Conservation (phyloP, 2,329 filamentous ascomycete genomes). For the Neonectria neomacrospora region DNA sequence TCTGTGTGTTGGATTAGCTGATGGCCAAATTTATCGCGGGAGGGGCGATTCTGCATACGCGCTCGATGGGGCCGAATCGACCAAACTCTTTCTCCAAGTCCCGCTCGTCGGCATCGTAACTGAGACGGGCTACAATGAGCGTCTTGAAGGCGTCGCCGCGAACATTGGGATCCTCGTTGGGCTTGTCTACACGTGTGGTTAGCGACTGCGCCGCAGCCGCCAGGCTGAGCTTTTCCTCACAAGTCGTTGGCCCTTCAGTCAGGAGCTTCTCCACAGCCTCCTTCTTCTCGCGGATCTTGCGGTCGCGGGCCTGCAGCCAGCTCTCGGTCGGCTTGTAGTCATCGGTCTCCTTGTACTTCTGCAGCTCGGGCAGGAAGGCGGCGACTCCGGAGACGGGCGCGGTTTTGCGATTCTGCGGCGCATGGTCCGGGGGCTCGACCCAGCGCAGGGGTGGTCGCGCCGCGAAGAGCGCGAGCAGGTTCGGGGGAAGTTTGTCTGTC, state of each 20-base stretch:
- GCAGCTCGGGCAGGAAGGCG: conserved; percentile 76
- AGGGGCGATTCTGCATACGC: conserved; percentile 64
- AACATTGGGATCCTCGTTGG: conserved; percentile 85
- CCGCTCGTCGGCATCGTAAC: conserved; percentile 87
- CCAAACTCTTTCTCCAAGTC: conserved; percentile 95
- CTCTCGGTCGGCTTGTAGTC: conserved; percentile 87
- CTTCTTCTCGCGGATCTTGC: conserved; percentile 84
- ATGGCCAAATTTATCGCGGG: conserved; percentile 2
- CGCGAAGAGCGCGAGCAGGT: conserved; percentile 93
- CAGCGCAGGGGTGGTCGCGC: conserved; percentile 92
- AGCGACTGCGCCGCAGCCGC: conserved; percentile 21
- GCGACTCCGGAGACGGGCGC: conserved; percentile 78
- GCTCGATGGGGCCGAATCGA: conserved; percentile 92
- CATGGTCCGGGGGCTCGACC: conserved; percentile 83
- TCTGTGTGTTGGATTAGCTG: conserved; percentile 62
- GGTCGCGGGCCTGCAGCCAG: conserved; percentile 89
- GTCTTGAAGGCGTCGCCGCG: conserved; percentile 96
- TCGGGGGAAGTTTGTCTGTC: conserved; percentile 96
- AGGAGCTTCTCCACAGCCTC: conserved; percentile 71
- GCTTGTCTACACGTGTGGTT: conserved; percentile 70
- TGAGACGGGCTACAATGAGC: conserved; percentile 88
- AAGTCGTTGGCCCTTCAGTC: conserved; percentile 72
- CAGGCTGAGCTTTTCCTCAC: conserved; percentile 54
- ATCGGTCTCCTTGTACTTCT: conserved; percentile 82
- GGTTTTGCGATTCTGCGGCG: conserved; percentile 84